phyloP scores from a whole-genome alignment of 179 eudicot genomes.

The Heliamphora pulchella region DNA sequence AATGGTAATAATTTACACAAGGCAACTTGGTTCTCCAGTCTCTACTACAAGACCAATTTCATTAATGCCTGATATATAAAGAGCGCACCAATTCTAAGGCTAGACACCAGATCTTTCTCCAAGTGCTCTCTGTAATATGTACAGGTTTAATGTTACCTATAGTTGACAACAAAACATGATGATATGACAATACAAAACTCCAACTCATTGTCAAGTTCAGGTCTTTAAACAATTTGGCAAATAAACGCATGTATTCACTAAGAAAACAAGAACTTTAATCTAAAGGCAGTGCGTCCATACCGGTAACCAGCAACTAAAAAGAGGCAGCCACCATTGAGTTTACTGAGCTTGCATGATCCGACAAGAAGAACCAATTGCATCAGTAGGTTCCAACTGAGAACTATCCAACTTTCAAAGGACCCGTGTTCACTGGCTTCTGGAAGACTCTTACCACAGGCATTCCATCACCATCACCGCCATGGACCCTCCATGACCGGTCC shows the following conservation, averaged over 20 bases:
- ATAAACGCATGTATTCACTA: neutral
- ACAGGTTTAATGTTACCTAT: neutral
- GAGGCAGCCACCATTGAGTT: neutral
- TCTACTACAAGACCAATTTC: neutral
- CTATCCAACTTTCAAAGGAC: conserved; percentile 32
- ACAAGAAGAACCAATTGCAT: neutral
- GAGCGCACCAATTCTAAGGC: neutral
- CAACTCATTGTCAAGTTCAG: neutral
- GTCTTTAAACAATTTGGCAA: conserved; percentile 1
- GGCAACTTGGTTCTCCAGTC: neutral
- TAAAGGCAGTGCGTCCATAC: neutral
- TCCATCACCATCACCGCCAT: conserved; percentile 71
- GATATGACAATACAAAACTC: conserved; percentile 1
- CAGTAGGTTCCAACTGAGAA: neutral
- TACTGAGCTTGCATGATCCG: neutral
- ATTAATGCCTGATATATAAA: neutral
- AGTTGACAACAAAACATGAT: neutral
- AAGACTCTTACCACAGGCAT: conserved; percentile 66
- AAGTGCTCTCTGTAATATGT: neutral
- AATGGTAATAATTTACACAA: neutral
- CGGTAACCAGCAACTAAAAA: neutral
- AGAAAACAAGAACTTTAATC: neutral
- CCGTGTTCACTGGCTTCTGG: conserved; percentile 60
- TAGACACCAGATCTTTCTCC: neutral
- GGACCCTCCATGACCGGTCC: conserved; percentile 79